phyloP scores from a whole-genome alignment of 169 alveolate genomes.

The Ichthyophthirius multifiliis region DNA sequence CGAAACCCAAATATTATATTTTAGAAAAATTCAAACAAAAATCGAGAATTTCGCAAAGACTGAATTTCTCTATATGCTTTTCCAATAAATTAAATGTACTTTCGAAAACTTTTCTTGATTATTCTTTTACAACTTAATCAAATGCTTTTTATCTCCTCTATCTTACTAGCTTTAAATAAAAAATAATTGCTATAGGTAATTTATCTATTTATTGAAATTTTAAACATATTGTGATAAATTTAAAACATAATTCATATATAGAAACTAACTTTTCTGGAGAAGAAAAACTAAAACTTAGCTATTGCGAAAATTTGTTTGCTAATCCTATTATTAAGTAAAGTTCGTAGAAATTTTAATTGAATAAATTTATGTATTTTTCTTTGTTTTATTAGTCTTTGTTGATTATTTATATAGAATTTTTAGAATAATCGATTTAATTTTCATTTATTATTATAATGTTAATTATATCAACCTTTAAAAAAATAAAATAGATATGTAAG shows the following conservation, averaged over 20 bases:
- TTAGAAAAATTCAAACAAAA: conserved; percentile 15
- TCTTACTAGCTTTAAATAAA: not conserved
- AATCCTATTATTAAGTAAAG: not conserved
- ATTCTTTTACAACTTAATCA: not conserved
- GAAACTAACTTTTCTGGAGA: not conserved
- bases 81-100: not conserved
- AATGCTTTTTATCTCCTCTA: not conserved
- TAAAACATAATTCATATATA: conserved; percentile 1
- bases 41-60: not conserved
- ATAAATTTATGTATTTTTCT: not conserved
- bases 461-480: no score
- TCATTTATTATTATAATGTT: not conserved
- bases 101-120: conserved; percentile 4
- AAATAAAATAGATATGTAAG: not conserved
- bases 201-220: not conserved
- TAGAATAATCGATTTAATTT: not conserved
- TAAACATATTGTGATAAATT: not conserved
- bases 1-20: conserved; percentile 24
- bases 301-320: not conserved
- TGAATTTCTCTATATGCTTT: not conserved
- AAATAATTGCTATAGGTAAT: not conserved
- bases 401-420: not conserved
- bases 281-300: not conserved
- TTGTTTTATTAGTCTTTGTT: not conserved
- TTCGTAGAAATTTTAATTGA: not conserved